These are phyloP conservation scores for Mycosphaerelloides madeirae DNA, from an alignment of 2,329 filamentous ascomycete genomes.

Conservation along the genomic window DNA sequence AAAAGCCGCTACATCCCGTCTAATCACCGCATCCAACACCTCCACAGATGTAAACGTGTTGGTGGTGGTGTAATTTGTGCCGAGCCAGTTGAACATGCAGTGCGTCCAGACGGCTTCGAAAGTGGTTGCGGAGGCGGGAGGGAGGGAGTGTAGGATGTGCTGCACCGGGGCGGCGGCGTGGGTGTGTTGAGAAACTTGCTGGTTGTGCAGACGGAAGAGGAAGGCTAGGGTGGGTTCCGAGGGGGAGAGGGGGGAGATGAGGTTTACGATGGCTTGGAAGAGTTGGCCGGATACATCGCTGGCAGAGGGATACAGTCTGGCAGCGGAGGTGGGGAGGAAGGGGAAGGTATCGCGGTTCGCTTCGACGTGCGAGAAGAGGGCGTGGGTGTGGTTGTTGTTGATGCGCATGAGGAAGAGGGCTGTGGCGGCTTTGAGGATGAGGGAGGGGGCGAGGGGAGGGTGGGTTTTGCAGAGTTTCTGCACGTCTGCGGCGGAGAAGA, in stretches of 20 bases:
- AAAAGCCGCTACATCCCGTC: background rate
- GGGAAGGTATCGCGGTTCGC: background rate
- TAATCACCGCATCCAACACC: background rate
- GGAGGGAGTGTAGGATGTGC: background rate
- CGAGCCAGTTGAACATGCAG: slow-evolving; percentile 3
- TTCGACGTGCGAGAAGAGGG: background rate
- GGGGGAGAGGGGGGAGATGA: background rate
- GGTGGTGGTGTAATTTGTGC: background rate
- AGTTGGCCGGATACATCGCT: background rate
- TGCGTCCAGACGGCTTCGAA: background rate
- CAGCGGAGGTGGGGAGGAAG: background rate
- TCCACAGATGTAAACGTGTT: background rate
- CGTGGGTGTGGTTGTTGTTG: background rate
- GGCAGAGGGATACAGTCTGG: background rate
- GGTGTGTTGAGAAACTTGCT: background rate
- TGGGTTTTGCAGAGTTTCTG: background rate
- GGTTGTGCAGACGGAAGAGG: background rate
- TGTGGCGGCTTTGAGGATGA: background rate
- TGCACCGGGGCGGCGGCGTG: background rate
- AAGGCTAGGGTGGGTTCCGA: background rate
- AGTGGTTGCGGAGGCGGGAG: background rate
- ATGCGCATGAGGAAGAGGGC: background rate
- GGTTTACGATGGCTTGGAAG: background rate
- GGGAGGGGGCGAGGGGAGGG: background rate
- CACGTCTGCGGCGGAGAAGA: too few relatives aligned